Base-by-base conservation (phyloP, 139 green algal genomes). In the Closterium sp. region DNA sequence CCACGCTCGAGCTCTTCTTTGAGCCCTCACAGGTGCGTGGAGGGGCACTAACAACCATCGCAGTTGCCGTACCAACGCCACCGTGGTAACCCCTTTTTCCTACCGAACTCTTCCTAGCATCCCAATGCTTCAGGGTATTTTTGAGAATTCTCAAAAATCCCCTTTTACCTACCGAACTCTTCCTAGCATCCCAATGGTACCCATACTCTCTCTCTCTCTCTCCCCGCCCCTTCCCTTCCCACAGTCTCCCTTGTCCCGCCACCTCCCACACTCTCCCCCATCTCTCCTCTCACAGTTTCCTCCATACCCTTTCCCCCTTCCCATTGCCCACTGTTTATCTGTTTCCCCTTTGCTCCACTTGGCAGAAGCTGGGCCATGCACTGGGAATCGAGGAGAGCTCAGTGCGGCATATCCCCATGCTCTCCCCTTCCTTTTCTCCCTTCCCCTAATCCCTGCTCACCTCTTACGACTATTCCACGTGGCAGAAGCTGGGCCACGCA, bases 351-450 rank as follows among this genome's bases (percentile, higher is more conserved):
- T 70, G 89, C 31, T 0, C 89, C 4, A 96, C 96, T 0, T 38
- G 89, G 4, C 5, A 85, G 30, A 45, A 28, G 27, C 94, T 99
- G 84, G 98, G 97, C 21, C 31, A 89, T 0, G 97, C 96, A 1
- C 96, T 99, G 30, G 97, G 96, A 30, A 89, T 99, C 70, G 70
- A 94, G 19, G 50, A 88, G 0, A 89, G 96, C 94, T 88, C 94
- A 3, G 91, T 92, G 28, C 4, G 87, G 0, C 32, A 38, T 3
- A 38, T 38, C 2, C 32, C 32, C 32, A 95, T 98, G 21, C 99
- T 98, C 92, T 38, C 3, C 32, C 2, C 3, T 3, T 3, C 32
- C 3, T 3, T 38, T 38, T 3, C 32, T 3, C 32, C 32, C 2
- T 38, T 38, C 32, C 32, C 3, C 2, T 3, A 38, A 3, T 3